Base-by-base conservation (phyloP, 306 rosid species). In the Cicer judaicum region DNA sequence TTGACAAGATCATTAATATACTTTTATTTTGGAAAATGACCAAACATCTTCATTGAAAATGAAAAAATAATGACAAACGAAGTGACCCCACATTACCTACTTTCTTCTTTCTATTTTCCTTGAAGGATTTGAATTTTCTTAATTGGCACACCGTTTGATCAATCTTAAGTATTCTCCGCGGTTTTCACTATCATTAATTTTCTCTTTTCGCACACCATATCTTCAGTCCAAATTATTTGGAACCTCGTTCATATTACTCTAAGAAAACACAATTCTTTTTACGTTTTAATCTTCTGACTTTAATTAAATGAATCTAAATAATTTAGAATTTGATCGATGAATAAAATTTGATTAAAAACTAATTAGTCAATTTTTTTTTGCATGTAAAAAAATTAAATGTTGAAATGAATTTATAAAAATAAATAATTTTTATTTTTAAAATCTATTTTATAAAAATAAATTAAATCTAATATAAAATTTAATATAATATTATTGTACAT, bases 11-110 rank as follows among this genome's bases (percentile, higher is more conserved):
- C 83, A 5, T 47, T 47, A 39, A 2, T 13, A 3, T 24, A 10
- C 6, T 11, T 70, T 7, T 40, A 42, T 8, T 40, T 10, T 2
- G 1, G 7, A 67, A 73, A 73, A 80, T 61, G 72, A 75, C 54
- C 9, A 43, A 5, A 7, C 39, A 70, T 55, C 50, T 76, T 74
- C 76, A 13, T 85, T 80, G 88, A 82, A 87, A 64, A 41, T 62
- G 39, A 19, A 1, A 18, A 0, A n/a, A 7, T 62, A 74, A 54
- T 56, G 66, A 72, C 75, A 62, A 29, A 68, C 65, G 50, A 36
- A n/a, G 1, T 53, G 79, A 10, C 50, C 82, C 72, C 79, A 73
- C 67, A 0, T 68, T 62, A 74, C 75, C 79, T 38, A 85, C 77
- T 78, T 55, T 53, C 15, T 5, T 7, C 8, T n/a, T 57, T 57